phyloP scores from a whole-genome alignment of 1,284 basidiomycete species.

The Irpex sp. region DNA sequence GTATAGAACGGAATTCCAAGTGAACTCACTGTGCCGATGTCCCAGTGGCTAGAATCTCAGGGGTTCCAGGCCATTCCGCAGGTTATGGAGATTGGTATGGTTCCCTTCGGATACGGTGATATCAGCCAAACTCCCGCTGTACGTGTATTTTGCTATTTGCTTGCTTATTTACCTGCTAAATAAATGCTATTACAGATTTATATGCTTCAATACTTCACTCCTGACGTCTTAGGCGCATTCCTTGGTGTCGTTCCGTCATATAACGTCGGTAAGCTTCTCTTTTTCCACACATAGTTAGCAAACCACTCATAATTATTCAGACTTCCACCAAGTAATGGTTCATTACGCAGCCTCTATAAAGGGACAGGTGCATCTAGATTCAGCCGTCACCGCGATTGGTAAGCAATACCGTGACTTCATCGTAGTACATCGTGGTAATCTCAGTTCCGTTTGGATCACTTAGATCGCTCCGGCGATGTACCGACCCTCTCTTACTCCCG shows the following conservation, averaged over 20 bases:
- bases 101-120: background rate
- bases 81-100: background rate
- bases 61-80: background rate
- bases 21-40: background rate
- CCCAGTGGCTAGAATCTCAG: background rate
- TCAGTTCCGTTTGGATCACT: background rate
- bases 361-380: background rate
- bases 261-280: background rate
- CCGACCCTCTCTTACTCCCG: background rate
- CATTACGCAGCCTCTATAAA: background rate
- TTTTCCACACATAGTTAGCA: no score
- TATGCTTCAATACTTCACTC: background rate
- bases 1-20: background rate
- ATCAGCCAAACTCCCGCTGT: background rate
- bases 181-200: background rate
- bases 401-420: background rate
- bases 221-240: background rate
- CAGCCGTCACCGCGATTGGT: background rate
- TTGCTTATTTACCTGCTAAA: background rate
- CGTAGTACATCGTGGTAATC: background rate
- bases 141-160: background rate
- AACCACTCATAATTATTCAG: background rate
- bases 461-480: background rate
- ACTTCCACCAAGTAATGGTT: constrained; percentile 4
- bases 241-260: background rate